Evolutionary conservation across 2,329 filamentous ascomycete species (phyloP).

Genomic region (Diplodia mutila): DNA sequence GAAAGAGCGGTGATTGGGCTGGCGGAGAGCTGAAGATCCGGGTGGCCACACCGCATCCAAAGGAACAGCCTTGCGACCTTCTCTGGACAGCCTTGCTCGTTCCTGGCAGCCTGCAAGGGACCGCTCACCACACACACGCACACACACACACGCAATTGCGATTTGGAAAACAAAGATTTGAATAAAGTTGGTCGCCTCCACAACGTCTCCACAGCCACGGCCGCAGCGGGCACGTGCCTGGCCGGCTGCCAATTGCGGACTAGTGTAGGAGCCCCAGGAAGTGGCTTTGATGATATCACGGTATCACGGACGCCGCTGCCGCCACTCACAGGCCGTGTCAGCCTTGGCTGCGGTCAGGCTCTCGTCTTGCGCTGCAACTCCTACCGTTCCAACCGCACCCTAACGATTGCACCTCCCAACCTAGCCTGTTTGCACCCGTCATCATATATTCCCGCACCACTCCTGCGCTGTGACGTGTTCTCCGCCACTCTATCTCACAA

Average conservation of each 20-base stretch:
- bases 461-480: conserved; percentile 10
- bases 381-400: not conserved
- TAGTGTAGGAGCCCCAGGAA: not conserved
- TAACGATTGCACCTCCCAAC: not conserved
- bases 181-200: conserved; percentile 12
- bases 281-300: conserved; percentile 16
- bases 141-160: too few relatives aligned
- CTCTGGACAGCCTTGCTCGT: not conserved
- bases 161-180: not conserved
- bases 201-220: conserved; percentile 6
- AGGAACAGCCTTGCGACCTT: too few relatives aligned
- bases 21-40: not conserved
- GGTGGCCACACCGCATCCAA: not conserved
- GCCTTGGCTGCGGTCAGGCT: not conserved
- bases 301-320: conserved; percentile 9
- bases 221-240: not conserved
- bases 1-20: not conserved
- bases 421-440: not conserved
- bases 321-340: not conserved
- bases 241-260: not conserved
- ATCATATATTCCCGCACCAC: not conserved
- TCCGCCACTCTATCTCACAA: not conserved
- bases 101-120: conserved; percentile 6
- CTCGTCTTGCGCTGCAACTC: not conserved
- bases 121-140: too few relatives aligned